A percentile compares a stretch with the other conserved stretches of the same genome.
These are phyloP conservation scores for Cyberlindnera maritima DNA, from an alignment of 805 yeast species.

Conservation along the genomic window DNA sequence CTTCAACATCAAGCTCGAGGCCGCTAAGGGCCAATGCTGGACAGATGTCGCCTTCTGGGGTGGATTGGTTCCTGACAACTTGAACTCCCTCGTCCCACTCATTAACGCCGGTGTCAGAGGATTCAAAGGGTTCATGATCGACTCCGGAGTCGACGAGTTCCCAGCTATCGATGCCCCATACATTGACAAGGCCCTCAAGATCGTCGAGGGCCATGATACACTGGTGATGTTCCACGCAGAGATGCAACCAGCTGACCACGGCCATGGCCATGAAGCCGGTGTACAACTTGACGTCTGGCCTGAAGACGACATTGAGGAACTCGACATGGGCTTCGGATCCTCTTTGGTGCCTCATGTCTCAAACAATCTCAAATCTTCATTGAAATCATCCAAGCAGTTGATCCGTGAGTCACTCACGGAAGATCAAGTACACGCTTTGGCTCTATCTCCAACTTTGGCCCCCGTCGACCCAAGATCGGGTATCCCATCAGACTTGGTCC, in stretches of 20 bases:
- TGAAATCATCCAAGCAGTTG: slow-evolving; percentile 11
- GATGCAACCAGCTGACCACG: slow-evolving; percentile 51
- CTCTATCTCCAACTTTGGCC: slow-evolving; percentile 52
- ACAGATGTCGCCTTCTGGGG: slow-evolving; percentile 97
- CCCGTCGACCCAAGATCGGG: slow-evolving; percentile 62
- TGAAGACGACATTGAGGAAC: slow-evolving; percentile 23
- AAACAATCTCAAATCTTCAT: background rate
- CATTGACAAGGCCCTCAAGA: slow-evolving; percentile 63
- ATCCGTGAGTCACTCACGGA: slow-evolving; percentile 35
- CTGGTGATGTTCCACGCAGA: slow-evolving; percentile 93
- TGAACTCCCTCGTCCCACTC: slow-evolving; percentile 67
- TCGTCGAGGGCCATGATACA: slow-evolving; percentile 61
- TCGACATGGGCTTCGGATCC: slow-evolving; percentile 19
- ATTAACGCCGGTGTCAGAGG: slow-evolving; percentile 89
- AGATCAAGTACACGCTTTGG: slow-evolving; percentile 50
- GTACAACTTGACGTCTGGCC: slow-evolving; percentile 4
- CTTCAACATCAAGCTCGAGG: slow-evolving; percentile 68
- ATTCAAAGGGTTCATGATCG: slow-evolving; percentile 88
- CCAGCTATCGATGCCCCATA: slow-evolving; percentile 72
- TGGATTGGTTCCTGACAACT: slow-evolving; percentile 81
- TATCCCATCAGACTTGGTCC: slow-evolving; percentile 31
- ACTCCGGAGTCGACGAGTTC: slow-evolving; percentile 95
- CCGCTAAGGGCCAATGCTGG: slow-evolving; percentile 83
- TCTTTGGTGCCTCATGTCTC: slow-evolving; percentile 10
- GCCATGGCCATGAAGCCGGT: slow-evolving; percentile 28